Base-by-base conservation (phyloP, 768 basidiomycete species). In the Kwoniella shandongensis region DNA sequence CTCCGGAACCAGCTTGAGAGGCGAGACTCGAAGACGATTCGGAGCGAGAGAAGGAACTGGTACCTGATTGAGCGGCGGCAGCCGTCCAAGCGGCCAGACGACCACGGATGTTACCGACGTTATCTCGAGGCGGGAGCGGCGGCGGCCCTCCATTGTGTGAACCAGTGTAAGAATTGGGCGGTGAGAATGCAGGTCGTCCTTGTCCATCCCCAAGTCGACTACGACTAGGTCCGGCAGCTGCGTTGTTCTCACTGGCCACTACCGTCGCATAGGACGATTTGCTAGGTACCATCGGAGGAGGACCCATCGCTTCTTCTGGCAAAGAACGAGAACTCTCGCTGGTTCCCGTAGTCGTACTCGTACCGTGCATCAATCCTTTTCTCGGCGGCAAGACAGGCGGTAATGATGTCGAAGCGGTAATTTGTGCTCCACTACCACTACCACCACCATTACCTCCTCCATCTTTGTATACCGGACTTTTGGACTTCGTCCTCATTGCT, bases 41-140 rank as follows among this genome's bases (percentile, higher is more conserved):
- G 1, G 68, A 70, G 12, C 65, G 51, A 12, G 47, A 39, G 29
- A 67, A 60, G 6, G 53, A 48, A 23, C 56, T 42, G 35, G 48
- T 51, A 17, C 39, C 40, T 0, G 61, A 51, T 15, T 52, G 51
- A 22, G 57, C 51, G 17, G 44, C 59, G 5, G 66, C 59, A 8
- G 63, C 42, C 11, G 68, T 68, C 66, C 66, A 73, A 20, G 71
- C 71, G 4, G 69, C 68, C 38, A 73, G 47, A 13, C 64, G 35
- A 26, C 60, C 58, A 15, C 69, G 44, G 32, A 73, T 68, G 29
- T 68, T 68, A 2, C 62, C 63, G 3, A 60, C 44, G 25, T 59
- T 62, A 6, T 72, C 68, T 8, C 68, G 52, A 3, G 65, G 49
- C 3, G 70, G 70, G 8, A 62, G 50, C 17, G 65, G 40, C 3